Evolutionary conservation across 129 eudicot genomes (phyloP).

Genomic region (Helianthus annuus): HanXRQr2.0-SUNRISE NC_035436.2:155974043-155974542

Average conservation of each 20-base stretch:
- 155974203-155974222: constrained; percentile 25
- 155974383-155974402: too few species aligned
- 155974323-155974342: neutral
- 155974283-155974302: constrained; percentile 23
- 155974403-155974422: too few species aligned
- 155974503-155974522: too few species aligned
- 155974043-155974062: neutral
- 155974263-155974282: constrained; percentile 21
- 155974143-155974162: constrained; percentile 25
- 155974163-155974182: too few species aligned
- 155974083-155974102: neutral
- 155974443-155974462: too few species aligned
- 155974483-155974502: too few species aligned
- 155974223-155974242: constrained; percentile 2
- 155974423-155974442: too few species aligned
- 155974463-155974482: too few species aligned
- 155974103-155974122: constrained; percentile 7
- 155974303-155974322: neutral
- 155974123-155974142: too few species aligned
- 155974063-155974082: constrained; percentile 5
- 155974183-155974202: constrained; percentile 49
- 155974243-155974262: constrained; percentile 25
- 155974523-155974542: too few species aligned
- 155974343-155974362: too few species aligned
- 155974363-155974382: too few species aligned